Percentiles rank a stretch among this genome's conserved stretches.
phyloP scores from a whole-genome alignment of 305 asterid genomes.

The Striga hermonthica region DNA sequence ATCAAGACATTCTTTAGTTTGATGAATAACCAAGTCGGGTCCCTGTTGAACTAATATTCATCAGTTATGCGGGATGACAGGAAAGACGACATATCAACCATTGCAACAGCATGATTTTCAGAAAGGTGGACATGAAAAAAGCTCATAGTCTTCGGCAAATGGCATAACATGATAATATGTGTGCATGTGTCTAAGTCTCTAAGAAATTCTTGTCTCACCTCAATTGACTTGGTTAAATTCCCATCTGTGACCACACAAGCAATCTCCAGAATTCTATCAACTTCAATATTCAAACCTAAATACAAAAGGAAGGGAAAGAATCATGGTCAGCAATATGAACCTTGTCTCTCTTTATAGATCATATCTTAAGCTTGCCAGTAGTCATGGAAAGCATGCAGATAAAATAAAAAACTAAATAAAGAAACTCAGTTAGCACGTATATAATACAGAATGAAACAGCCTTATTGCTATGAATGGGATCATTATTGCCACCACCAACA shows the following conservation, averaged over 20 bases:
- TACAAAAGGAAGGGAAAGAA: conserved; percentile 27
- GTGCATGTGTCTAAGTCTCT: background rate
- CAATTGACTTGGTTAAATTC: conserved; percentile 62
- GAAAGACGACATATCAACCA: conserved; percentile 14
- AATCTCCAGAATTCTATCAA: conserved; percentile 83
- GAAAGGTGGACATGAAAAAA: conserved; percentile 20
- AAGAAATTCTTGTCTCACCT: conserved; percentile 43
- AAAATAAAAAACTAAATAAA: background rate
- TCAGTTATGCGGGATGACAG: conserved; percentile 23
- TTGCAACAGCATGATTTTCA: conserved; percentile 19
- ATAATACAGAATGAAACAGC: conserved; percentile 9
- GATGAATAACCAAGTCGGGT: conserved; percentile 88
- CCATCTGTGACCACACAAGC: conserved; percentile 92
- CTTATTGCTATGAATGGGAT: background rate
- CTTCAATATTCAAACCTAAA: conserved; percentile 77
- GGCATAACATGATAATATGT: conserved; percentile 15
- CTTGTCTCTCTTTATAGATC: conserved; percentile 18
- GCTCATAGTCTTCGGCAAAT: conserved; percentile 24
- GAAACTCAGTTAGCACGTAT: conserved; percentile 13
- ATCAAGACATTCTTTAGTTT: conserved; percentile 72
- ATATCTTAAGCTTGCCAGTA: conserved; percentile 24
- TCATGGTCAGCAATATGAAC: conserved; percentile 15
- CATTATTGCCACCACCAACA: too few species aligned
- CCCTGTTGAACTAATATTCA: conserved; percentile 47
- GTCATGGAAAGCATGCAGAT: conserved; percentile 23